phyloP scores from a whole-genome alignment of 495 filamentous ascomycete genomes.

The Aspergillus asperescens region DNA sequence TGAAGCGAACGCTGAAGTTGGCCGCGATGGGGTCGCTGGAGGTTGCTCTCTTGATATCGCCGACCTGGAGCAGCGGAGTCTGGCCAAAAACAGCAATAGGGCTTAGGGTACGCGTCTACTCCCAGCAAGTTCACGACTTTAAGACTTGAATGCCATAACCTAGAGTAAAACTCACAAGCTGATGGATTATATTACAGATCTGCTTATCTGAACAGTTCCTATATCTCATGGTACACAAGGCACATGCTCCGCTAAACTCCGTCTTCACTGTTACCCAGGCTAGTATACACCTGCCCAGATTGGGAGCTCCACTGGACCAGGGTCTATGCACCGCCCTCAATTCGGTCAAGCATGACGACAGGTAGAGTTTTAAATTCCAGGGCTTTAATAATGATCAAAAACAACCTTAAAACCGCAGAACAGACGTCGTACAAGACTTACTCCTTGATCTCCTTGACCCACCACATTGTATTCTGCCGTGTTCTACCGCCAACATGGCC shows the following conservation, averaged over 20 bases:
- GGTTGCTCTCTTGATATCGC: conserved; percentile 1
- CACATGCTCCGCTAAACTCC: background rate
- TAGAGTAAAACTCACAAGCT: background rate
- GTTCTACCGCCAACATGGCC: background rate
- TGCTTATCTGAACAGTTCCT: background rate
- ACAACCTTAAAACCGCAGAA: too few species aligned
- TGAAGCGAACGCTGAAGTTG: conserved; percentile 3
- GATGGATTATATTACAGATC: background rate
- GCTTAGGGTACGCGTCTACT: conserved; percentile 18
- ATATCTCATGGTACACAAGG: background rate
- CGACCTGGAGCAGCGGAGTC: conserved; percentile 9
- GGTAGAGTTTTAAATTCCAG: background rate
- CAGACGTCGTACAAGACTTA: too few species aligned
- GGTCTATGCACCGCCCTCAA: conserved; percentile 6
- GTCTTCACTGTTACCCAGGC: background rate
- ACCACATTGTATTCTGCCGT: background rate
- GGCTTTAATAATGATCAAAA: too few species aligned
- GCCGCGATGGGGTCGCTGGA: background rate
- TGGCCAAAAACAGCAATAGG: conserved; percentile 19
- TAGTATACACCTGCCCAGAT: conserved; percentile 2
- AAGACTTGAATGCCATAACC: background rate
- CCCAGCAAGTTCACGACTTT: background rate
- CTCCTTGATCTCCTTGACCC: background rate
- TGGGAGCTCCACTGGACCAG: background rate
- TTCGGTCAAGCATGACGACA: background rate